Conservation (phyloP, 495 filamentous ascomycete species). For the Penicillium roqueforti region DNA sequence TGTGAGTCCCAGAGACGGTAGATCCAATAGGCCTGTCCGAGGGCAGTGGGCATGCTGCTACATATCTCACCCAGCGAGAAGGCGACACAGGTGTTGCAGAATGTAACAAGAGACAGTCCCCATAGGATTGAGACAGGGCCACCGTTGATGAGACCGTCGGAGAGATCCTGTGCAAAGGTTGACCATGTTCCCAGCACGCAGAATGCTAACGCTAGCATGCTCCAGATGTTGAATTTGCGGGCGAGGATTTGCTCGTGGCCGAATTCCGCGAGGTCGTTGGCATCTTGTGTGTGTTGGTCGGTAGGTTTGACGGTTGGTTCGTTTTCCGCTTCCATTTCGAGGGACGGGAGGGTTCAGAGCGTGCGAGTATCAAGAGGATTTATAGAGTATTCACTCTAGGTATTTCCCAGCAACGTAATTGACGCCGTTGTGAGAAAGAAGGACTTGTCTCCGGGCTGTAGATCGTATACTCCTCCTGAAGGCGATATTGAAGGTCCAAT, state of each 20-base stretch:
- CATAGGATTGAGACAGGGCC: conserved; percentile 45
- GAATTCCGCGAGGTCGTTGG: conserved; percentile 45
- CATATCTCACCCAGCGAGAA: conserved; percentile 44
- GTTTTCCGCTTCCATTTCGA: conserved; percentile 30
- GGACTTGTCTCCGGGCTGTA: neutral
- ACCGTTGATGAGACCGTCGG: conserved; percentile 42
- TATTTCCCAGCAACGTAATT: conserved; percentile 15
- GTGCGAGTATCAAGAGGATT: neutral
- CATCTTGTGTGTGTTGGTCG: conserved; percentile 42
- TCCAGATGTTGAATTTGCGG: conserved; percentile 48
- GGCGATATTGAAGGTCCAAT: neutral
- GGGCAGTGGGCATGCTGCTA: conserved; percentile 44
- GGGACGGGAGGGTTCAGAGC: neutral
- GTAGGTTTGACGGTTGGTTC: conserved; percentile 30
- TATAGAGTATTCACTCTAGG: neutral
- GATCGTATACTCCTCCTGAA: neutral
- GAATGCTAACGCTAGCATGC: conserved; percentile 43
- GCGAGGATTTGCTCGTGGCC: conserved; percentile 47
- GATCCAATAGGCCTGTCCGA: conserved; percentile 46
- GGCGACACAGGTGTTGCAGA: conserved; percentile 44
- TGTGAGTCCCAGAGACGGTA: conserved; percentile 37
- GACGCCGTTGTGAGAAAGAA: neutral
- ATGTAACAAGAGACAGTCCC: conserved; percentile 41
- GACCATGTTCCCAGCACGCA: conserved; percentile 47
- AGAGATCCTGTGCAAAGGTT: conserved; percentile 43